Conservation (phyloP, 192 early-diverging fungal species). For the Backusella luteola region DNA sequence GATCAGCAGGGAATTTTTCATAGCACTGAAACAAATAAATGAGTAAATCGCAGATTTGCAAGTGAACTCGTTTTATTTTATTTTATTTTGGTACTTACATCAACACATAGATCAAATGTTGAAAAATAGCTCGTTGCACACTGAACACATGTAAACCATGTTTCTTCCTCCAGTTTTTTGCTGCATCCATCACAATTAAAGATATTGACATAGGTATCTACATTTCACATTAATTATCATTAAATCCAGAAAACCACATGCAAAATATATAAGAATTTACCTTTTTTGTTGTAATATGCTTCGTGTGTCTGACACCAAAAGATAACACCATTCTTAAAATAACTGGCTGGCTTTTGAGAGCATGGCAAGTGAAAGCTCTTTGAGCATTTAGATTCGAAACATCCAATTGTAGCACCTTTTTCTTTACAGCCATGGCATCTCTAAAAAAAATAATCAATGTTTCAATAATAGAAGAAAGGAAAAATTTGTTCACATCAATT, state of each 20-base stretch:
- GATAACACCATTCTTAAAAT: constrained; percentile 77
- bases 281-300: constrained; percentile 45
- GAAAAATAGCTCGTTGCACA: constrained; percentile 66
- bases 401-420: constrained; percentile 84
- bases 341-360: constrained; percentile 63
- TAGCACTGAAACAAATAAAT: constrained; percentile 43
- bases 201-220: constrained; percentile 63
- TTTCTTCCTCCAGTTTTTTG: constrained; percentile 52
- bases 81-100: constrained; percentile 41
- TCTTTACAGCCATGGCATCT: constrained; percentile 74
- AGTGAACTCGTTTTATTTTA: too few species aligned
- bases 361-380: constrained; percentile 82
- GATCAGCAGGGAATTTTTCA: constrained; percentile 40
- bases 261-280: constrained; percentile 29
- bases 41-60: neutral
- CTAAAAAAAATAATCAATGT: constrained; percentile 17
- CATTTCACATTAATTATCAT: neutral
- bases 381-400: constrained; percentile 83
- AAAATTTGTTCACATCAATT: neutral
- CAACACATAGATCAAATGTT: constrained; percentile 68
- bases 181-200: constrained; percentile 72
- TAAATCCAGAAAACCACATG: neutral
- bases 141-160: constrained; percentile 62
- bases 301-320: constrained; percentile 90
- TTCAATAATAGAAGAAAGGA: neutral